These are phyloP conservation scores for Gastrodia elata DNA, from an alignment of 106 monocot species.

Conservation along the genomic window DNA sequence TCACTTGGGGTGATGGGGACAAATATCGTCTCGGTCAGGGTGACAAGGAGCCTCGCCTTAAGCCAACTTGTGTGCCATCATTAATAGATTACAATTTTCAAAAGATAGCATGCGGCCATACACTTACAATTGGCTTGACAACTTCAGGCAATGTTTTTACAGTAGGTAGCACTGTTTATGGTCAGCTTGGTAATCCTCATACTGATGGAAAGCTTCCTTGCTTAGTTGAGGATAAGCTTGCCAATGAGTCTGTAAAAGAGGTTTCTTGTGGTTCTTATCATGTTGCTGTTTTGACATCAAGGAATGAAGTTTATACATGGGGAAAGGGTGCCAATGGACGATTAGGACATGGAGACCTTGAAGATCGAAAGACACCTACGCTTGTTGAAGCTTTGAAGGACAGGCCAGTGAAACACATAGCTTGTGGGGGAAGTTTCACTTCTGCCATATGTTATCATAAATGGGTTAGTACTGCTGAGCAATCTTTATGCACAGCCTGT, in stretches of 20 bases:
- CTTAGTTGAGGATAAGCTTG: slow-evolving; percentile 72
- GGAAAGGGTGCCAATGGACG: slow-evolving; percentile 96
- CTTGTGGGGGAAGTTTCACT: slow-evolving; percentile 86
- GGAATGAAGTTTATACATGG: slow-evolving; percentile 83
- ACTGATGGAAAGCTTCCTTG: slow-evolving; percentile 85
- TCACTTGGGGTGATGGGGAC: slow-evolving; percentile 98
- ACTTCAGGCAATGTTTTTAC: slow-evolving; percentile 70
- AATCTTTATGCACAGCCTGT: slow-evolving; percentile 64
- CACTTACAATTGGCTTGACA: slow-evolving; percentile 80
- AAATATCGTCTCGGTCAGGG: slow-evolving; percentile 90
- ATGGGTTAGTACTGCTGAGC: slow-evolving; percentile 84
- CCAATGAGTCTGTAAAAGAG: slow-evolving; percentile 49
- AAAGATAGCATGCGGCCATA: slow-evolving; percentile 85
- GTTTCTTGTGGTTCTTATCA: slow-evolving; percentile 92
- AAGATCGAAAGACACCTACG: slow-evolving; percentile 77
- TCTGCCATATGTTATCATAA: slow-evolving; percentile 85
- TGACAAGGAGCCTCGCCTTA: slow-evolving; percentile 66
- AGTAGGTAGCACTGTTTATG: slow-evolving; percentile 87
- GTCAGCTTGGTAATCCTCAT: slow-evolving; percentile 86
- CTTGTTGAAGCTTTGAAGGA: slow-evolving; percentile 93
- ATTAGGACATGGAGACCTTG: slow-evolving; percentile 86
- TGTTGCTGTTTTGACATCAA: slow-evolving; percentile 66
- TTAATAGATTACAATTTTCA: slow-evolving; percentile 91
- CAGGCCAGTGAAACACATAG: slow-evolving; percentile 65
- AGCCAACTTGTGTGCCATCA: slow-evolving; percentile 88